These are phyloP conservation scores for Urostyla sp. DNA, from an alignment of 73 alveolate species.

Conservation along the genomic window DNA sequence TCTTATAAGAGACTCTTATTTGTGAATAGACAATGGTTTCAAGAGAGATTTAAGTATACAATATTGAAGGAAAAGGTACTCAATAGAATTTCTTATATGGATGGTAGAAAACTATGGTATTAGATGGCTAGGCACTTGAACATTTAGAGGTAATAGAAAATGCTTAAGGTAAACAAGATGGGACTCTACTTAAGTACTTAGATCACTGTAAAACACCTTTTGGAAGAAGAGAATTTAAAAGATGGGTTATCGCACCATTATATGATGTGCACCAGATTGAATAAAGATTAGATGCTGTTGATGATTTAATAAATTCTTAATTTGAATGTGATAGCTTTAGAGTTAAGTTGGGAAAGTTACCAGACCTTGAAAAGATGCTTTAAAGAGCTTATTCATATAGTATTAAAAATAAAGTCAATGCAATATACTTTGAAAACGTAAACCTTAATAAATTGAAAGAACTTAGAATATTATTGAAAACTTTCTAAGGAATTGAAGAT, in stretches of 20 bases:
- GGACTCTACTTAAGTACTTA: constrained; percentile 59
- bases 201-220: constrained; percentile 71
- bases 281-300: constrained; percentile 90
- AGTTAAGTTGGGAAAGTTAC: constrained; percentile 60
- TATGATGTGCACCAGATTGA: constrained; percentile 71
- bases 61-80: constrained; percentile 32
- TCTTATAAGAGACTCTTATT: constrained; percentile 51
- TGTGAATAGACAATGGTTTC: constrained; percentile 1
- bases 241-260: constrained; percentile 93
- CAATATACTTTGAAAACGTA: constrained; percentile 93
- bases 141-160: constrained; percentile 83
- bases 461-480: constrained; percentile 33
- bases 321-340: constrained; percentile 77
- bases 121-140: constrained; percentile 86
- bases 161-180: constrained; percentile 74
- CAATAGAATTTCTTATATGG: constrained; percentile 13
- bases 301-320: constrained; percentile 81
- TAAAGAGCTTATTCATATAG: constrained; percentile 68
- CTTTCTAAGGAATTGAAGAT: constrained; percentile 19
- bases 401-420: constrained; percentile 76
- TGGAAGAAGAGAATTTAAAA: constrained; percentile 87
- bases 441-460: constrained; percentile 81
- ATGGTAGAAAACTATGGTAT: too few relatives aligned
- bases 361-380: constrained; percentile 80
- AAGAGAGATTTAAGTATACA: constrained; percentile 7